These are phyloP conservation scores for Fomitopsis pinicola DNA, from an alignment of 1,284 basidiomycete genomes.

Conservation along the genomic window DNA sequence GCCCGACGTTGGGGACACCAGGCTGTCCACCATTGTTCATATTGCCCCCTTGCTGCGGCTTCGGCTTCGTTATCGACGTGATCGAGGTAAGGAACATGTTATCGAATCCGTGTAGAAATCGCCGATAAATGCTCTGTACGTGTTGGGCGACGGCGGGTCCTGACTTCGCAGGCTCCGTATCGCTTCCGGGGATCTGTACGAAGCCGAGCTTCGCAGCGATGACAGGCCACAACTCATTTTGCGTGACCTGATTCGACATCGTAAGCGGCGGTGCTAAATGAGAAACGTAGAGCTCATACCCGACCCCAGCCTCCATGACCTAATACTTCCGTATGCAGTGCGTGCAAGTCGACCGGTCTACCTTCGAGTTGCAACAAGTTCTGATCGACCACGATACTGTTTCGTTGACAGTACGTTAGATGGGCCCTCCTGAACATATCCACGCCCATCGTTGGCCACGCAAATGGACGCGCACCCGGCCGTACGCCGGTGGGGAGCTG, in stretches of 20 bases:
- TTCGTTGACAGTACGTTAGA: constrained; percentile 40
- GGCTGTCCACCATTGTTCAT: not conserved
- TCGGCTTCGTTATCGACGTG: constrained; percentile 10
- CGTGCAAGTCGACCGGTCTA: constrained; percentile 50
- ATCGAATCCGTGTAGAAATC: constrained; percentile 57
- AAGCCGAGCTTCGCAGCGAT: constrained; percentile 64
- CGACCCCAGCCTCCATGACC: constrained; percentile 45
- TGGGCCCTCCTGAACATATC: constrained; percentile 45
- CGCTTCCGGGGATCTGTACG: constrained; percentile 53
- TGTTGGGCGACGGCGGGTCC: constrained; percentile 57
- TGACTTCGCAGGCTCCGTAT: constrained; percentile 50
- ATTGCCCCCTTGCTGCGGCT: constrained; percentile 5
- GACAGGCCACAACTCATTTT: constrained; percentile 56
- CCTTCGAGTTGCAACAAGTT: constrained; percentile 44
- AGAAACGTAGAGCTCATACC: constrained; percentile 32
- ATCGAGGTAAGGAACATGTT: constrained; percentile 37
- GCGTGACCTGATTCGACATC: constrained; percentile 38
- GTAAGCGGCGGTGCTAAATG: not conserved
- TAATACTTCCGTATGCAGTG: constrained; percentile 54
- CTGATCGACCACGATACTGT: constrained; percentile 35
- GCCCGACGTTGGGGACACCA: not conserved
- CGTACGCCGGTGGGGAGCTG: not conserved
- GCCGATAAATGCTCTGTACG: constrained; percentile 55
- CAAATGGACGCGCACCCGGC: not conserved
- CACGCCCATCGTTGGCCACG: constrained; percentile 30